phyloP scores from a whole-genome alignment of 257 asterid genomes.

The Rauvolfia tetraphylla region DNA sequence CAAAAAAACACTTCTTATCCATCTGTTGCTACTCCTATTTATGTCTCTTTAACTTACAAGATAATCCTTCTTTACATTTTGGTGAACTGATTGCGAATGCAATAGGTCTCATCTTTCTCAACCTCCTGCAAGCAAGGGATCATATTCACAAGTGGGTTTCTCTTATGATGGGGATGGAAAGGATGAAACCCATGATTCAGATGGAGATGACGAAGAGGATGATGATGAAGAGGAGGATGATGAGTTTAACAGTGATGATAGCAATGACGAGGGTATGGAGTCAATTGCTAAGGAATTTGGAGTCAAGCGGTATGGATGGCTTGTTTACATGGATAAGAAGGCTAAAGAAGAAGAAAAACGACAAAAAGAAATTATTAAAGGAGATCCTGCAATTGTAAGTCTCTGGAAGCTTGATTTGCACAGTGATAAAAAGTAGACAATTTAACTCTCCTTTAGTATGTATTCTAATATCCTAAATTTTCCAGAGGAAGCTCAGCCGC shows the following conservation, averaged over 20 bases:
- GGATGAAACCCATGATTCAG: constrained; percentile 59
- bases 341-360: constrained; percentile 91
- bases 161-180: constrained; percentile 83
- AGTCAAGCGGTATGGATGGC: constrained; percentile 97
- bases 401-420: constrained; percentile 1
- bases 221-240: constrained; percentile 82
- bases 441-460: not conserved
- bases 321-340: constrained; percentile 94
- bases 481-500: constrained; percentile 89
- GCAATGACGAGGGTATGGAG: constrained; percentile 93
- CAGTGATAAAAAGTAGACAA: constrained; percentile 7
- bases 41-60: not conserved
- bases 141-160: constrained; percentile 98
- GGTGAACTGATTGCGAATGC: constrained; percentile 20
- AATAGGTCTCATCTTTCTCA: constrained; percentile 58
- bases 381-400: constrained; percentile 95
- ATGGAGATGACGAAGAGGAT: constrained; percentile 76
- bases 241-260: constrained; percentile 93
- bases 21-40: not conserved
- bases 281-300: constrained; percentile 94
- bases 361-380: constrained; percentile 95
- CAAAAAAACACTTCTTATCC: not conserved
- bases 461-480: constrained; percentile 18
- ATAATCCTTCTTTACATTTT: constrained; percentile 1
- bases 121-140: constrained; percentile 69